Conservation (phyloP, 192 early-diverging fungal species). For the Dispira parvispora region DNA sequence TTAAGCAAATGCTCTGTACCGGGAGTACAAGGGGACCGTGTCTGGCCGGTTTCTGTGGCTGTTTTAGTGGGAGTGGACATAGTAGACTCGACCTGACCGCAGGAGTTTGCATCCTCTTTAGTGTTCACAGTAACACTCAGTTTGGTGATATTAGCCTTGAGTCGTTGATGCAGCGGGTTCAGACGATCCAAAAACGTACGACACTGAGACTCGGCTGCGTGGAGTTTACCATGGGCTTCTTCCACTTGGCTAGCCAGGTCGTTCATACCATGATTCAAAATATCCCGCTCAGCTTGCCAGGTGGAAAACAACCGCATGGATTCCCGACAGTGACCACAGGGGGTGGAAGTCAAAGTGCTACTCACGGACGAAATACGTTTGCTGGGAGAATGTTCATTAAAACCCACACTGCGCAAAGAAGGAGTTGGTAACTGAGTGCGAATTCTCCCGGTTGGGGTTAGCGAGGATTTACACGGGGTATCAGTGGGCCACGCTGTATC, state of each 20-base stretch:
- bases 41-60: too few species aligned
- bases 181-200: background rate
- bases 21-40: too few species aligned
- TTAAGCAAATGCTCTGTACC: background rate
- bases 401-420: too few species aligned
- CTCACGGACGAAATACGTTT: background rate
- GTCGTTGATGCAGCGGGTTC: background rate
- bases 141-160: background rate
- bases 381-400: too few species aligned
- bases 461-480: too few species aligned
- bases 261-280: background rate
- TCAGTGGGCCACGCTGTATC: too few species aligned
- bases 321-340: conserved; percentile 1
- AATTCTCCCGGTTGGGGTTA: too few species aligned
- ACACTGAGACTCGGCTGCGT: background rate
- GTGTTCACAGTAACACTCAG: background rate
- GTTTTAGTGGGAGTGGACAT: background rate
- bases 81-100: background rate
- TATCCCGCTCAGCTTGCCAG: conserved; percentile 8
- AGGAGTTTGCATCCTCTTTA: background rate
- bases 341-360: background rate
- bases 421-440: too few species aligned
- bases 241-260: background rate
- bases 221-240: background rate
- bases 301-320: background rate